Conservation (phyloP, 2,329 filamentous ascomycete genomes). For the Fusarium sp. region DNA sequence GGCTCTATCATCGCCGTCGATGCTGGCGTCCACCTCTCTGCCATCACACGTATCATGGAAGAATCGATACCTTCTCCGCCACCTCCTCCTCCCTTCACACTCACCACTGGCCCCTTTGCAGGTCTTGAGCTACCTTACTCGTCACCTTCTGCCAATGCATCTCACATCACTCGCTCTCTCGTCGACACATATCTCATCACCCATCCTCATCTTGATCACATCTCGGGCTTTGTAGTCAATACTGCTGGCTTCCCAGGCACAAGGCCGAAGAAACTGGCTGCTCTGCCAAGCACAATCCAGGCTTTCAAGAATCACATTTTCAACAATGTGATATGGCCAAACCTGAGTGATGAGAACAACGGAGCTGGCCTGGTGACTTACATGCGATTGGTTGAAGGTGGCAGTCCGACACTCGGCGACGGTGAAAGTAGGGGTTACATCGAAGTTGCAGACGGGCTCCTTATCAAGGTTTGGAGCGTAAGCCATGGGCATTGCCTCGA, state of each 20-base stretch:
- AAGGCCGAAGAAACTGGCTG: conserved; percentile 86
- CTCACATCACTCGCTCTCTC: conserved; percentile 80
- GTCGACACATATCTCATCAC: conserved; percentile 93
- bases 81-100: conserved; percentile 58
- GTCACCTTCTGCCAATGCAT: conserved; percentile 79
- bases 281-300: conserved; percentile 86
- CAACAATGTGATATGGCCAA: conserved; percentile 98
- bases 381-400: conserved; percentile 86
- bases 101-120: conserved; percentile 79
- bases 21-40: conserved; percentile 87
- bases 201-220: conserved; percentile 96
- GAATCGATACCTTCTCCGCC: conserved; percentile 55
- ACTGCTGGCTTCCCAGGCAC: conserved; percentile 86
- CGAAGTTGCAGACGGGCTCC: conserved; percentile 87
- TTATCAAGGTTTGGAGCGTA: conserved; percentile 87
- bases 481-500: conserved; percentile 92
- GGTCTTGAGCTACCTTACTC: conserved; percentile 77
- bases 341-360: conserved; percentile 94
- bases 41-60: conserved; percentile 83
- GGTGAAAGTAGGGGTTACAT: conserved; percentile 85
- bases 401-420: conserved; percentile 83
- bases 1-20: conserved; percentile 92
- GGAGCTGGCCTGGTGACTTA: conserved; percentile 94
- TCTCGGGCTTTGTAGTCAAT: conserved; percentile 91
- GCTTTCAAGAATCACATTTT: conserved; percentile 96